Base-by-base conservation (phyloP, 495 filamentous ascomycete genomes). In the Penicillium bialowiezense region DNA sequence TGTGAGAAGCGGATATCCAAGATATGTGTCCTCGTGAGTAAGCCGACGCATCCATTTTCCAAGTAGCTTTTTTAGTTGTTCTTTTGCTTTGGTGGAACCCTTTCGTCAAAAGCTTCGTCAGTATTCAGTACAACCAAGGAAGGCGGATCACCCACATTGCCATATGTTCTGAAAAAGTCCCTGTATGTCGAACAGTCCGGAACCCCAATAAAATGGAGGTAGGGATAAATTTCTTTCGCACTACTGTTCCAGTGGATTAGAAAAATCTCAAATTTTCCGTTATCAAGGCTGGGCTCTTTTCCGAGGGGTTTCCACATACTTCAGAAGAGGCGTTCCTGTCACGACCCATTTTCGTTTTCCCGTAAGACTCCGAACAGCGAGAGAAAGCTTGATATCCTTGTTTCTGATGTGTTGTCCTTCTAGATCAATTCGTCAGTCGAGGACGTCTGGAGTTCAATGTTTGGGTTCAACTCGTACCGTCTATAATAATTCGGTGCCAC, bases 361-460 rank as follows among this genome's bases (percentile, higher is more conserved):
- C 35, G 64, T 68, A 0, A 90, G 59, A 3, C 62, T 71, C 7
- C 76, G 60, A 45, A 83, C 83, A 3, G 82, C 79, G 1, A 75
- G 62, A 0, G 75, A 78, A 3, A 77, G 79, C 33, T 63, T 58
- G 0, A 59, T 55, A 4, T 57, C 39, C 18, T 69, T 61, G 50
- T 88, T 88, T 40, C 85, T 87, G 57, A 89, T 89, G 0, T 56
- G 53, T 44, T 86, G 83, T 0, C 75, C 80, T 55, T 70, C 66
- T 69, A 13, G n/a, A n/a, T n/a, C n/a, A n/a, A n/a, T n/a, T n/a
- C n/a, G n/a, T n/a, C n/a, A n/a, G n/a, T n/a, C n/a, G n/a, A n/a
- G n/a, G n/a, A n/a, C n/a, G n/a, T n/a, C n/a, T n/a, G n/a, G n/a
- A n/a, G n/a, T n/a, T n/a, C n/a, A n/a, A n/a, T n/a, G n/a, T n/a